Evolutionary conservation across 352 stramenopile genomes (phyloP).

Genomic region (Globisporangium okanoganense): DNA sequence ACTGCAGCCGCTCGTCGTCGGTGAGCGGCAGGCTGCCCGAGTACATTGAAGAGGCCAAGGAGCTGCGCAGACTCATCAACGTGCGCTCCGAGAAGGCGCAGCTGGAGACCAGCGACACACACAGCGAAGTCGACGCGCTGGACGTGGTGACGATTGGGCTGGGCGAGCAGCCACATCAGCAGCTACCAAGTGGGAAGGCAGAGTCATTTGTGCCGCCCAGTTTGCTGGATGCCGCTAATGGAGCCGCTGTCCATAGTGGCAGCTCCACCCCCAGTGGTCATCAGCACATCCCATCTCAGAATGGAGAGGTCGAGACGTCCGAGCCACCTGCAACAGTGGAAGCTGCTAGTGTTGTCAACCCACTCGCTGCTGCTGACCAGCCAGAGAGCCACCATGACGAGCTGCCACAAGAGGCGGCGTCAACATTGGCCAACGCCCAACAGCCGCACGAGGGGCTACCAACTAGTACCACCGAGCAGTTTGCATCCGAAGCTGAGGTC

Average conservation of each 20-base stretch:
- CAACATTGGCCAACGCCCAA: neutral
- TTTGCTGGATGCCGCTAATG: neutral
- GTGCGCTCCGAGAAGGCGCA: slow-evolving; percentile 34
- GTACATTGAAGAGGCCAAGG: slow-evolving; percentile 51
- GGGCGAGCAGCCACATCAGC: neutral
- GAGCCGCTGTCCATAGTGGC: neutral
- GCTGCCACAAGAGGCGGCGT: neutral
- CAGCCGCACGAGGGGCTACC: neutral
- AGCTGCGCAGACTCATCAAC: slow-evolving; percentile 44
- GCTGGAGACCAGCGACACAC: slow-evolving; percentile 31
- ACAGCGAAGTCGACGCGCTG: slow-evolving; percentile 26
- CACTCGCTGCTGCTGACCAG: neutral
- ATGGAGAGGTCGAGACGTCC: neutral
- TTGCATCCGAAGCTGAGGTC: neutral
- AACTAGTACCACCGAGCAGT: neutral
- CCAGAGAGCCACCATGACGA: neutral
- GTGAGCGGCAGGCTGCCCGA: slow-evolving; percentile 28
- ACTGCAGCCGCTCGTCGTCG: slow-evolving; percentile 29
- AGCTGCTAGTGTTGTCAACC: neutral
- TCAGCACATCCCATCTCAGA: neutral
- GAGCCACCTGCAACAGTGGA: neutral
- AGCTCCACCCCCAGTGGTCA: neutral
- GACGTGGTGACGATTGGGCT: slow-evolving; percentile 4
- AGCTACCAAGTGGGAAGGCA: neutral
- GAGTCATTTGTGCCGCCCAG: neutral